Evolutionary conservation across 2,329 filamentous ascomycete species (phyloP), one percentile per base, ranked within the genome.

Genomic region (Trichoderma sp.): DNA sequence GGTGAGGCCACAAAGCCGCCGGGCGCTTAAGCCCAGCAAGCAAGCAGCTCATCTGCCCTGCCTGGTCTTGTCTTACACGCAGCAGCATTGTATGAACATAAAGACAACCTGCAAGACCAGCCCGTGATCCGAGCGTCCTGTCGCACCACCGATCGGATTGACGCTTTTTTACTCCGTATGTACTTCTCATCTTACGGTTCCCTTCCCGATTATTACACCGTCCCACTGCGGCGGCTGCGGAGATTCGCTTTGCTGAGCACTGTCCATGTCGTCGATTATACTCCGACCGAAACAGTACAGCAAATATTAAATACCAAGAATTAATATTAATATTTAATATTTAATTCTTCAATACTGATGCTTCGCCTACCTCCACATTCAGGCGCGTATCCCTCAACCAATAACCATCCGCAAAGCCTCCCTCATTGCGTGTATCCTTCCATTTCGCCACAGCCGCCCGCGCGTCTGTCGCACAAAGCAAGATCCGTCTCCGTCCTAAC

Each of bases 181-280:
- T 27, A 12, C 18, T 21, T 6, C 16, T 27, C 21, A 45, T 65
- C 21, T 65, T 38, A 38, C 62, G 33, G 62, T 45, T 38, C 14
- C 5, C 35, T 64, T 41, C 21, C 62, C 21, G 33, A 33, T 24
- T 29, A 33, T 24, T 29, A n/a, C 45, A 33, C 27, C n/a, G 56
- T 63, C 75, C 73, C 60, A 71, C 66, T 41, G 59, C 65, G 56
- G 75, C 75, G 74, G 75, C 74, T 77, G 63, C 75, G 75, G 64
- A 75, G 56, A 73, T 75, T 75, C 60, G 68, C 65, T 33, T 21
- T 33, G 7, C 27, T n/a, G 59, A 11, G 29, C 31, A 21, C 21
- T 24, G n/a, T 53, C 18, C 45, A 53, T 38, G 21, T 45, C 45
- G 18, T 62, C 24, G 4, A n/a, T 67, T 56, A 11, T 50, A 24